Percentiles rank a stretch among this genome's conserved stretches.
phyloP scores from a whole-genome alignment of 1,284 basidiomycete species.

The Tausonia pullulans region DNA sequence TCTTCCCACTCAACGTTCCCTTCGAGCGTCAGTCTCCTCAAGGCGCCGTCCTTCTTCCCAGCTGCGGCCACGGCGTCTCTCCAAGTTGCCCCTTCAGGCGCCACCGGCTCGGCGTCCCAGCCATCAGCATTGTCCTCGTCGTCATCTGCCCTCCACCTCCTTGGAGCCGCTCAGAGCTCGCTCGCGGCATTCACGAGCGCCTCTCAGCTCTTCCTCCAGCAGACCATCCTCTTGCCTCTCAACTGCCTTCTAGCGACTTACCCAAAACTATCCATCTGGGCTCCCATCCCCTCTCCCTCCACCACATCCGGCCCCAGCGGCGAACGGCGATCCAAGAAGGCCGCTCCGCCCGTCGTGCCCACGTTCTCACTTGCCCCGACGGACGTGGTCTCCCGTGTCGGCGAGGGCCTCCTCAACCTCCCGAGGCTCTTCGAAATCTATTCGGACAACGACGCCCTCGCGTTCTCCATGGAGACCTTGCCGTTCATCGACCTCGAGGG shows the following conservation, averaged over 20 bases:
- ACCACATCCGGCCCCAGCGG: slow-evolving; percentile 14
- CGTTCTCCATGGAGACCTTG: slow-evolving; percentile 72
- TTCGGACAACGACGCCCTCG: slow-evolving; percentile 79
- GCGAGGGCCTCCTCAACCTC: slow-evolving; percentile 85
- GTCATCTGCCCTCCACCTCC: slow-evolving; percentile 31
- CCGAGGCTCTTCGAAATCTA: slow-evolving; percentile 90
- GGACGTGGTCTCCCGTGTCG: slow-evolving; percentile 73
- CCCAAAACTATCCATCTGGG: slow-evolving; percentile 57
- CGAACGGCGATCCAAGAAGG: slow-evolving; percentile 30
- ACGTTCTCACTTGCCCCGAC: slow-evolving; percentile 87
- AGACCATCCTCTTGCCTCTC: slow-evolving; percentile 75
- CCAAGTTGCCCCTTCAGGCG: not conserved
- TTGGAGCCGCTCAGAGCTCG: slow-evolving; percentile 48
- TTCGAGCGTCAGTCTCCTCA: not conserved
- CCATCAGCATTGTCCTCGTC: slow-evolving; percentile 6
- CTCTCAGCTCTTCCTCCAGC: slow-evolving; percentile 65
- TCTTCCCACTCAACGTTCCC: slow-evolving; percentile 17
- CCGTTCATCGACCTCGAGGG: slow-evolving; percentile 54
- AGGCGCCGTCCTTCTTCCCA: slow-evolving; percentile 13
- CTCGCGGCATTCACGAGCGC: slow-evolving; percentile 56
- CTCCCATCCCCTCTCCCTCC: slow-evolving; percentile 20
- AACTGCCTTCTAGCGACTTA: slow-evolving; percentile 62
- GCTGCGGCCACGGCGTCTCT: not conserved
- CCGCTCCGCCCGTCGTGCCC: slow-evolving; percentile 64
- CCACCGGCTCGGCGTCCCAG: not conserved